Evolutionary conservation across 495 filamentous ascomycete species (phyloP), one percentile per base, ranked within the genome.

Genomic region (Neurospora cerealis): DNA sequence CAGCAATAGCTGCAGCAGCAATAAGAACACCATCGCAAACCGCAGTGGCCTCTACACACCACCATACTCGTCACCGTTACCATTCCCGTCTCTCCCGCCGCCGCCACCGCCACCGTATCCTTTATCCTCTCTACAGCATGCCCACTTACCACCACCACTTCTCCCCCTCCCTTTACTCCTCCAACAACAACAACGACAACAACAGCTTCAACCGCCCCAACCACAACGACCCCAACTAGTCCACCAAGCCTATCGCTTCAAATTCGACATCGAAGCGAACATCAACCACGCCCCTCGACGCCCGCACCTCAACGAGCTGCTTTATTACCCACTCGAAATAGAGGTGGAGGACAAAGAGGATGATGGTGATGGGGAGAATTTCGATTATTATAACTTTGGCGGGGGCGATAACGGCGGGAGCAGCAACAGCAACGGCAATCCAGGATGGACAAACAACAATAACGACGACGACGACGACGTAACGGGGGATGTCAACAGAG

Each of bases 201-300:
- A 75, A 19, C 76, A 76, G 37, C 62, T 15, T 9, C 60, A 41
- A 69, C 62, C 28, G 24, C 39, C 39, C 36, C 71, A 60, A 32
- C 15, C 37, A 39, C 74, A 37, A 24, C 72, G 75, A n/a, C 75
- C 75, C 70, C 75, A 76, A 36, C 75, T 78, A 5, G 78, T 85
- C 37, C 84, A 83, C 79, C 83, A 86, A 73, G 80, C 84, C n/a
- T 86, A 86, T 76, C 80, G 83, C 70, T 85, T 83, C 77, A 84
- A 84, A 72, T 85, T 85, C 73, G 84, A 85, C 77, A 81, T 86
- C 69, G 83, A 85, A 69, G 80, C 82, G 71, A 86, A 84, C 79
- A 82, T 86, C 75, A 84, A 85, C 74, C 80, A 85, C 66, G 79
- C 82, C 48, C 75, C 82, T 36, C 83, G 83, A 17, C 80, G 83